These are phyloP conservation scores for Epichloe brachyelytri DNA, from an alignment of 2,329 filamentous ascomycete species.

Conservation along the genomic window DNA sequence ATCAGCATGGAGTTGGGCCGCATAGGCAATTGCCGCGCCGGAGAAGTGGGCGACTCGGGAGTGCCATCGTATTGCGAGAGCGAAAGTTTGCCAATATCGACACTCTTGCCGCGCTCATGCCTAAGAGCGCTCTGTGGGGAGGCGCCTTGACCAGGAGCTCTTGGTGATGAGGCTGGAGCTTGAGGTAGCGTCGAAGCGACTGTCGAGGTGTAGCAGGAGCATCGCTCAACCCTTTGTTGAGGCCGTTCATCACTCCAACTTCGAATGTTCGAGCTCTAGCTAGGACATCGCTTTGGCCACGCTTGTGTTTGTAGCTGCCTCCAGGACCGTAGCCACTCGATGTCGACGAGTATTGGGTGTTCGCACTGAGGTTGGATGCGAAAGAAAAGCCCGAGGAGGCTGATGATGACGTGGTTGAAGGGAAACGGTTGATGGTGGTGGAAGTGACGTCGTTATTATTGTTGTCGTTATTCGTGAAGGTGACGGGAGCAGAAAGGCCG, in stretches of 20 bases:
- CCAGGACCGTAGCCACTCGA: conserved; percentile 43
- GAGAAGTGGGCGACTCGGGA: conserved; percentile 27
- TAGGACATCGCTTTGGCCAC: conserved; percentile 60
- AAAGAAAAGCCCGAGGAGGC: conserved; percentile 56
- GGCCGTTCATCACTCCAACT: conserved; percentile 28
- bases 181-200: conserved; percentile 66
- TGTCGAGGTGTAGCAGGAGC: conserved; percentile 63
- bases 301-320: conserved; percentile 43
- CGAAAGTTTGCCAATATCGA: conserved; percentile 46
- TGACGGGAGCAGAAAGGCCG: conserved; percentile 19
- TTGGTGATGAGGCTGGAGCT: conserved; percentile 37
- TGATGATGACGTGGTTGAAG: conserved; percentile 59
- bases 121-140: conserved; percentile 12
- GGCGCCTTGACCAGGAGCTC: conserved; percentile 22
- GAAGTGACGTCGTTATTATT: conserved; percentile 28
- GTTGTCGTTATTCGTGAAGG: not conserved
- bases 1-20: conserved; percentile 51
- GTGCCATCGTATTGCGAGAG: conserved; percentile 30
- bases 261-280: conserved; percentile 39
- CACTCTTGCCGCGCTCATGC: conserved; percentile 49
- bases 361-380: conserved; percentile 43
- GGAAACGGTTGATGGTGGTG: conserved; percentile 42
- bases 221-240: conserved; percentile 40
- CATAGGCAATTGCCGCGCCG: conserved; percentile 27
- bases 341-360: conserved; percentile 54